Base-by-base conservation (phyloP, 2,329 filamentous ascomycete species). In the Penicillium sp. region DNA sequence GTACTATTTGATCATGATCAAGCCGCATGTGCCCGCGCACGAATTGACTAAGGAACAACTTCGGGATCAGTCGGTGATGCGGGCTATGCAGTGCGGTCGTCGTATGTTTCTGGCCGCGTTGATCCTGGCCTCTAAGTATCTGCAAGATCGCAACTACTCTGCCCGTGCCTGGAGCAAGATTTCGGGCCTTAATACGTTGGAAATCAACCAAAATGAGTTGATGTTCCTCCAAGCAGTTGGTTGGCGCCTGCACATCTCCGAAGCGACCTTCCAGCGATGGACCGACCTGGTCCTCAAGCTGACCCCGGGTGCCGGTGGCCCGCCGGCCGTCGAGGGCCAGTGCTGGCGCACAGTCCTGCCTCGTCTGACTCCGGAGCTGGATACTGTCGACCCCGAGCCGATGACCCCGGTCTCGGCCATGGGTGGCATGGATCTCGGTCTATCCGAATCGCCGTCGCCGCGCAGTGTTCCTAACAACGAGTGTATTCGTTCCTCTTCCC, bases 161-260 rank as follows among this genome's bases (percentile, higher is more conserved):
- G 90, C 93, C 42, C 86, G 92, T 48, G 93, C 93, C 37, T 98
- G 93, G 93, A 97, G 92, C 72, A 97, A 95, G 78, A 98, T 98
- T 61, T 97, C 93, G 15, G 93, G 93, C n/a, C 78, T 98, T 49
- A 89, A 88, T 67, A 91, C 90, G 3, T 78, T 82, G 49, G 93
- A 98, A 73, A 97, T 98, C 72, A 97, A 97, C 72, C 87, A 90
- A 66, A 97, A 97, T 69, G 93, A 98, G 74, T 86, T 95, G 70
- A 84, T 88, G 15, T 98, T 97, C 68, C 80, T 98, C 41, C 75
- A 86, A 53, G 88, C 91, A 40, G 89, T 98, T 55, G 86, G 89
- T 69, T 98, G 92, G 91, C 89, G 90, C 64, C 81, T 98, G 27
- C 93, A 98, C 70, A 92, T 98, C 56, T 86, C 89, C 0, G 90